phyloP scores from a whole-genome alignment of 129 eudicot species.

The Arctium minus region DNA sequence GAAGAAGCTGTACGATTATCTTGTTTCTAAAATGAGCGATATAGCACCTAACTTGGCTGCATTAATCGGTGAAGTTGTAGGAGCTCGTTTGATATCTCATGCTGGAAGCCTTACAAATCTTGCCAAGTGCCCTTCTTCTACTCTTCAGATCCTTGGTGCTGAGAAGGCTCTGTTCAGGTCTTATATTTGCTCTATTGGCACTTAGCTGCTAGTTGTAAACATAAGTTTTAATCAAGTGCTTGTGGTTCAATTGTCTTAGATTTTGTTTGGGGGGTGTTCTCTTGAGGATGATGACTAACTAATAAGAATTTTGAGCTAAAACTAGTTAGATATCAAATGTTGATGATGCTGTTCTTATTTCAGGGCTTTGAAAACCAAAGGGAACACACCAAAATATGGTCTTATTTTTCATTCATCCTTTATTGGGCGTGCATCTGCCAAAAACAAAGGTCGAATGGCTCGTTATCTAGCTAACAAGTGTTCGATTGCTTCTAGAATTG shows the following conservation, averaged over 20 bases:
- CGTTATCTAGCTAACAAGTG: constrained; percentile 99
- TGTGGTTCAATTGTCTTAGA: background rate
- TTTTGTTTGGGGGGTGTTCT: background rate
- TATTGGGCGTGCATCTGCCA: constrained; percentile 90
- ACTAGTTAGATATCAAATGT: background rate
- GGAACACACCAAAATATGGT: constrained; percentile 94
- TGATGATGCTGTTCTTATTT: constrained; percentile 13
- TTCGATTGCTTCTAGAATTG: constrained; percentile 89
- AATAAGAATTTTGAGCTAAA: background rate
- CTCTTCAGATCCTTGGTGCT: constrained; percentile 96
- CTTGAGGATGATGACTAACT: no score
- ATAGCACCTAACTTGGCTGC: constrained; percentile 97
- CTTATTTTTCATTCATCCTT: constrained; percentile 92
- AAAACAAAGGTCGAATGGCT: constrained; percentile 94
- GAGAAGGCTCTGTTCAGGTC: constrained; percentile 97
- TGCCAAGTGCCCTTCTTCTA: constrained; percentile 95
- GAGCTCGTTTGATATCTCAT: constrained; percentile 92
- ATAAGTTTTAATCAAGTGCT: background rate
- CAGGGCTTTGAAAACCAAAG: constrained; percentile 90
- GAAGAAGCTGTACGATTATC: constrained; percentile 84
- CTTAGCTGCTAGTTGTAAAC: background rate
- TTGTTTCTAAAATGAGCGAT: constrained; percentile 86
- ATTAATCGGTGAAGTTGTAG: constrained; percentile 90
- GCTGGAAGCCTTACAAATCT: constrained; percentile 95
- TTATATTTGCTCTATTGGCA: background rate